phyloP scores from a whole-genome alignment of 2,329 filamentous ascomycete genomes.

The Aureobasidium sp. region DNA sequence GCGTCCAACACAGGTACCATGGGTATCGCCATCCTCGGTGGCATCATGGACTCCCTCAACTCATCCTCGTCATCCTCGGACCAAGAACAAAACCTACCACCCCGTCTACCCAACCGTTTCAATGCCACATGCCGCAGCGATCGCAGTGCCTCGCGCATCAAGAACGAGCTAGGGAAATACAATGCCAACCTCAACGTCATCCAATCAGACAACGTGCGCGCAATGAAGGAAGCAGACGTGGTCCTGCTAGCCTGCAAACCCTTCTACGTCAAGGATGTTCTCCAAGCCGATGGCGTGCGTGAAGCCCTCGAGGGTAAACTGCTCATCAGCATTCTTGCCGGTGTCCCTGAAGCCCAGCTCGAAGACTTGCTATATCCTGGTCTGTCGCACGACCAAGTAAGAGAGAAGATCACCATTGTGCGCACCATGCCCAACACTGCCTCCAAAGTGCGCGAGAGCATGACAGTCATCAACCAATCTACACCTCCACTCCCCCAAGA shows the following conservation, averaged over 20 bases:
- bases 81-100: conserved; percentile 36
- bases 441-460: conserved; percentile 68
- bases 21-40: conserved; percentile 76
- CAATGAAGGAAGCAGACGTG: conserved; percentile 62
- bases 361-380: conserved; percentile 55
- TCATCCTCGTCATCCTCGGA: conserved; percentile 26
- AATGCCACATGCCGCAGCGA: conserved; percentile 70
- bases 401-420: conserved; percentile 53
- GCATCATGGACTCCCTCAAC: conserved; percentile 65
- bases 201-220: conserved; percentile 63
- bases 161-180: conserved; percentile 58
- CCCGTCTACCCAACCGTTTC: conserved; percentile 64
- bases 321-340: conserved; percentile 73
- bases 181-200: conserved; percentile 50
- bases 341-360: conserved; percentile 64
- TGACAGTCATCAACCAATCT: conserved; percentile 66
- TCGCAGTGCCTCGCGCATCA: conserved; percentile 63
- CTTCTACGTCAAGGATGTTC: conserved; percentile 61
- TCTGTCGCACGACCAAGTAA: conserved; percentile 41
- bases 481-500: conserved; percentile 50
- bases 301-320: conserved; percentile 72
- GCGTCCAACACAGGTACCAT: conserved; percentile 58
- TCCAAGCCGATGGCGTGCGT: conserved; percentile 60
- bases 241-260: conserved; percentile 77
- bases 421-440: conserved; percentile 83